phyloP scores from a whole-genome alignment of 116 monocot genomes.

The Posidonia oceanica region DNA sequence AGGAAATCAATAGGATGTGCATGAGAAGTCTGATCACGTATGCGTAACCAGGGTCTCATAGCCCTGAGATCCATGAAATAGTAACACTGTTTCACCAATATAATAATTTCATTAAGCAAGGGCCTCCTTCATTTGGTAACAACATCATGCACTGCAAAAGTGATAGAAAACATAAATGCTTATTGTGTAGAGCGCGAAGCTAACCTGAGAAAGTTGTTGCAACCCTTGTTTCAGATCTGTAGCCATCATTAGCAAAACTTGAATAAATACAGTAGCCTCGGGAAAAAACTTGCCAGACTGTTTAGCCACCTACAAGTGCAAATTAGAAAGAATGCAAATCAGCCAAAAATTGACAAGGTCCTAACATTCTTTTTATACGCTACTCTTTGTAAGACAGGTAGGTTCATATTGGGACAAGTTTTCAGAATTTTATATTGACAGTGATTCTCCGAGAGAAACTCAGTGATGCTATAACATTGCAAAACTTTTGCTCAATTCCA shows the following conservation, averaged over 20 bases:
- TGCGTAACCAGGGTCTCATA: slow-evolving; percentile 52
- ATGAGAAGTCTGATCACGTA: slow-evolving; percentile 26
- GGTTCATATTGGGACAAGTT: too few relatives aligned
- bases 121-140: neutral
- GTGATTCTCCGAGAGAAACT: too few relatives aligned
- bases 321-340: neutral
- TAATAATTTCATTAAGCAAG: neutral
- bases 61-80: slow-evolving; percentile 38
- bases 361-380: too few relatives aligned
- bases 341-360: neutral
- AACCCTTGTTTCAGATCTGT: slow-evolving; percentile 25
- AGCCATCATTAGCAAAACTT: slow-evolving; percentile 47
- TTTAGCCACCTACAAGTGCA: slow-evolving; percentile 40
- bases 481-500: too few relatives aligned
- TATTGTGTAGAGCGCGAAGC: neutral
- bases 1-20: slow-evolving; percentile 48
- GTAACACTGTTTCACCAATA: slow-evolving; percentile 16
- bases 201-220: slow-evolving; percentile 37
- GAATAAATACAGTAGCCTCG: slow-evolving; percentile 60
- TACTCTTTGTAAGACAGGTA: too few relatives aligned
- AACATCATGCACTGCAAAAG: neutral
- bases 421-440: too few relatives aligned
- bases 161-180: neutral
- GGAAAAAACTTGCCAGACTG: slow-evolving; percentile 79
- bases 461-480: too few relatives aligned